Conservation (phyloP, 495 filamentous ascomycete genomes). For the Neurospora tetraspora region DNA sequence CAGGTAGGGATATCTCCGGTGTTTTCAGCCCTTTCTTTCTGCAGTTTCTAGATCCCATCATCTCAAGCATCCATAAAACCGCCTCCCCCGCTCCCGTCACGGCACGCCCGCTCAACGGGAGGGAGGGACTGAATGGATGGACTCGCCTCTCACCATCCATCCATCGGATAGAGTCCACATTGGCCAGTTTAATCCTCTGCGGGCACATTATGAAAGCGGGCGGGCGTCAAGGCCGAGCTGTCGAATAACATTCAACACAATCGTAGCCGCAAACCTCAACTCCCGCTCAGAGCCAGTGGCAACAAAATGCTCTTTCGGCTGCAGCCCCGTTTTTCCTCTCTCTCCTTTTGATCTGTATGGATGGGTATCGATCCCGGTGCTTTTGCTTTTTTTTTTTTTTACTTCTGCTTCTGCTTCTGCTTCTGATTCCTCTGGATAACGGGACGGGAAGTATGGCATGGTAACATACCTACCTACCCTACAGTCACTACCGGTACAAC, state of each 20-base stretch:
- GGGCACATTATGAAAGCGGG: not conserved
- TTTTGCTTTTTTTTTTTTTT: not conserved
- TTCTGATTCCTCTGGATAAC: not conserved
- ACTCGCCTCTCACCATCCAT: not conserved
- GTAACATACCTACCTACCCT: not conserved
- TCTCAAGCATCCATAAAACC: not conserved
- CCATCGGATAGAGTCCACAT: not conserved
- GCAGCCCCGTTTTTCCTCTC: not conserved
- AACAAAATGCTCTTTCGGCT: not conserved
- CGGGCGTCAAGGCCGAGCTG: not conserved
- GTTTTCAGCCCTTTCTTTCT: not conserved
- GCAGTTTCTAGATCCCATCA: not conserved
- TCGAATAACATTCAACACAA: not conserved
- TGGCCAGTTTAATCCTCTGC: not conserved
- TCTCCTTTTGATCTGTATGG: not conserved
- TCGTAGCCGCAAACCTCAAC: not conserved
- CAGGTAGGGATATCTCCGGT: not conserved
- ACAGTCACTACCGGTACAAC: too few species aligned
- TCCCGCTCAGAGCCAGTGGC: not conserved
- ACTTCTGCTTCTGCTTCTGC: too few species aligned
- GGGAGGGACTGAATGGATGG: not conserved
- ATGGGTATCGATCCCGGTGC: not conserved
- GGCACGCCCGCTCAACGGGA: not conserved
- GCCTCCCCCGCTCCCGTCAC: not conserved
- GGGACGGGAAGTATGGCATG: not conserved